Evolutionary conservation across 768 basidiomycete genomes (phyloP).

Genomic region (Russula vinacea): DNA sequence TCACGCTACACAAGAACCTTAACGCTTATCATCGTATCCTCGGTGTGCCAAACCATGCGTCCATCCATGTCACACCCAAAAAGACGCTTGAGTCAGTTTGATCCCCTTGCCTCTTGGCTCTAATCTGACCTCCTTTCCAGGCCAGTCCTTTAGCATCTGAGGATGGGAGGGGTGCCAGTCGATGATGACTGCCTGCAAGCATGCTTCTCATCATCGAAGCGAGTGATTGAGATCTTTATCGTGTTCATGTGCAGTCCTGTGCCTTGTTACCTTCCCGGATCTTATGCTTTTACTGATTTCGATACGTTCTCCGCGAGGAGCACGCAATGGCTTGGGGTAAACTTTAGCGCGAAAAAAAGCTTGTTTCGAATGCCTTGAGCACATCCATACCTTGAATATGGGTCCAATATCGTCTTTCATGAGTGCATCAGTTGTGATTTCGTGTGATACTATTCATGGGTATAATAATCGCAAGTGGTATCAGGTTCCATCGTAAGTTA

Average conservation of each 20-base stretch:
- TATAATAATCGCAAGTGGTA: background rate
- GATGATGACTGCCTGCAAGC: background rate
- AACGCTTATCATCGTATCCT: slow-evolving; percentile 92
- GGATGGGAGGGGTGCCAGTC: background rate
- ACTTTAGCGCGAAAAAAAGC: background rate
- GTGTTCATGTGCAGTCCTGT: background rate
- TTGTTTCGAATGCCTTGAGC: background rate
- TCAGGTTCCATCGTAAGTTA: background rate
- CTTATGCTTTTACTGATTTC: background rate
- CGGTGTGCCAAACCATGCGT: slow-evolving; percentile 77
- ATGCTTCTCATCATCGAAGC: background rate
- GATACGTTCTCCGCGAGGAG: background rate
- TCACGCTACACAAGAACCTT: slow-evolving; percentile 97
- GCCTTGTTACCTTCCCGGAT: background rate
- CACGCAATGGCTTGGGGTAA: background rate
- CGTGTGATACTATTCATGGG: background rate
- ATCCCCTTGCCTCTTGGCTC: too few relatives aligned
- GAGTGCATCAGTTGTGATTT: too few relatives aligned
- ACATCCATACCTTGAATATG: background rate
- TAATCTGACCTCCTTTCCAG: slow-evolving; percentile 6
- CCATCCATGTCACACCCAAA: slow-evolving; percentile 64
- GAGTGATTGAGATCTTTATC: background rate
- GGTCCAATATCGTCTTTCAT: background rate
- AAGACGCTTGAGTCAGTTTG: slow-evolving; percentile 49
- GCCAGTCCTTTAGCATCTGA: slow-evolving; percentile 5